Evolutionary conservation across 768 basidiomycete species (phyloP).

Genomic region (Cystofilobasidium macerans): DNA sequence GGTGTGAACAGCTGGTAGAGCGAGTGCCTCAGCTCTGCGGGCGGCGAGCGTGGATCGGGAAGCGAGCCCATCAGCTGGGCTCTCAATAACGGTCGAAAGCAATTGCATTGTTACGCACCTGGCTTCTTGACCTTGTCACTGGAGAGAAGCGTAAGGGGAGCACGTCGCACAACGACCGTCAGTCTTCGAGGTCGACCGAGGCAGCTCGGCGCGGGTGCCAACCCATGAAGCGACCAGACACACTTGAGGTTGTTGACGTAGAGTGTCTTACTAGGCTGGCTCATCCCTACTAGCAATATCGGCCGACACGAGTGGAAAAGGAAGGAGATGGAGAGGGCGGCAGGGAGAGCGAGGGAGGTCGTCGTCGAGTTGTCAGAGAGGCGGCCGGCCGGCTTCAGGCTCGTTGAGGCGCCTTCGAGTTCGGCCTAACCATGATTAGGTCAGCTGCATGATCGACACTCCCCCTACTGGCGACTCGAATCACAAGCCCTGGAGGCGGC

Average conservation of each 20-base stretch:
- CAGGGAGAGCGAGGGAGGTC: background rate
- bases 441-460: too few relatives aligned
- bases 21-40: conserved; percentile 21
- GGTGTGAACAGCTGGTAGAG: conserved; percentile 27
- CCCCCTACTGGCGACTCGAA: too few relatives aligned
- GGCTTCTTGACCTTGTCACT: conserved; percentile 27
- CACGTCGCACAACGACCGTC: background rate
- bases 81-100: background rate
- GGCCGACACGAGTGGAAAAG: too few relatives aligned
- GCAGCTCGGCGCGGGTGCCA: too few relatives aligned
- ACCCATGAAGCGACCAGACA: too few relatives aligned
- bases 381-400: too few relatives aligned
- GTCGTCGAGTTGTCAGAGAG: too few relatives aligned
- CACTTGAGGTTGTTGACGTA: conserved; percentile 27
- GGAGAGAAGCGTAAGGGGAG: background rate
- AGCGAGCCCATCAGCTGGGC: background rate
- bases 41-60: background rate
- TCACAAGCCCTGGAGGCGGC: too few relatives aligned
- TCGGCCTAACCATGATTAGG: too few relatives aligned
- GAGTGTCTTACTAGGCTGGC: conserved; percentile 24
- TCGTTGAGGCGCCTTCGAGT: too few relatives aligned
- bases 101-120: conserved; percentile 4
- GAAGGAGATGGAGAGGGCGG: conserved; percentile 5
- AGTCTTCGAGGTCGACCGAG: too few relatives aligned
- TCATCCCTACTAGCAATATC: background rate